Evolutionary conservation across 1,284 basidiomycete species (phyloP).

Genomic region (Chondrostereum purpureum): DNA sequence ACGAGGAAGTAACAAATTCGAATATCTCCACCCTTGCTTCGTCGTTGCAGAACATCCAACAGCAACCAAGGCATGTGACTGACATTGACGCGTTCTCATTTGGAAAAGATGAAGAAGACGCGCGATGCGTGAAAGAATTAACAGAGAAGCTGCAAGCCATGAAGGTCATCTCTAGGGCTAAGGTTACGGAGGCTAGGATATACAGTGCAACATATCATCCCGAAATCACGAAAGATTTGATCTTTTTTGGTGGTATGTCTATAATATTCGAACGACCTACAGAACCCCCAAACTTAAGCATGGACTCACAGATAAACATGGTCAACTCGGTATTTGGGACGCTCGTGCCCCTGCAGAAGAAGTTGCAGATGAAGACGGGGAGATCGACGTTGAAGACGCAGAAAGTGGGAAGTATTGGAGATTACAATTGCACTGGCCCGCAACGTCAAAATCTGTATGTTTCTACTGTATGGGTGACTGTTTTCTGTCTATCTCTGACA

Average conservation of each 20-base stretch:
- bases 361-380: slow-evolving; percentile 54
- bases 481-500: too few relatives aligned
- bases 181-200: slow-evolving; percentile 66
- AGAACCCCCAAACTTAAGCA: not conserved
- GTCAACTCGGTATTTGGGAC: slow-evolving; percentile 77
- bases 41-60: slow-evolving; percentile 34
- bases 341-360: slow-evolving; percentile 62
- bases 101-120: slow-evolving; percentile 38
- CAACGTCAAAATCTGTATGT: slow-evolving; percentile 52
- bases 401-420: slow-evolving; percentile 73
- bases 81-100: slow-evolving; percentile 46
- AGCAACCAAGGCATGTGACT: slow-evolving; percentile 34
- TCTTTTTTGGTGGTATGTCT: slow-evolving; percentile 68
- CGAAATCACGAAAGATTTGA: slow-evolving; percentile 69
- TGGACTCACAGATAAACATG: slow-evolving; percentile 58
- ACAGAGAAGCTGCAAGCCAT: slow-evolving; percentile 46
- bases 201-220: slow-evolving; percentile 76
- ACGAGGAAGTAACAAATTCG: slow-evolving; percentile 31
- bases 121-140: slow-evolving; percentile 42
- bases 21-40: slow-evolving; percentile 39
- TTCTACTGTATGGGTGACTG: too few relatives aligned
- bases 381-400: slow-evolving; percentile 28
- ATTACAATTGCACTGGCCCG: slow-evolving; percentile 78
- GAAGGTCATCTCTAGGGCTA: slow-evolving; percentile 64
- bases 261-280: not conserved